phyloP scores from a whole-genome alignment of 352 stramenopile species.

The Lagenidium giganteum region DNA sequence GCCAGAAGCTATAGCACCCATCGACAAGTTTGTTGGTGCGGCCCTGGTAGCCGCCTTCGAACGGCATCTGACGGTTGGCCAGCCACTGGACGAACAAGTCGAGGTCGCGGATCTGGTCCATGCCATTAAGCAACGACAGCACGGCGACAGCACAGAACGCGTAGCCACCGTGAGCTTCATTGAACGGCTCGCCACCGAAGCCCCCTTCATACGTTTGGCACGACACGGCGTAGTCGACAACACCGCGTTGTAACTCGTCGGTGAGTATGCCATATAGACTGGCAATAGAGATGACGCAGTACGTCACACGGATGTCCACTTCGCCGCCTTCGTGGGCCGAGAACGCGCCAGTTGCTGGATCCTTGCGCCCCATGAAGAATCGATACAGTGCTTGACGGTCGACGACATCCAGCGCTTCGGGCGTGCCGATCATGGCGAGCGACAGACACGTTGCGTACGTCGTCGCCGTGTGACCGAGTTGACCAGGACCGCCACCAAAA shows the following conservation, averaged over 20 bases:
- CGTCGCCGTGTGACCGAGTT: conserved; percentile 84
- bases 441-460: conserved; percentile 95
- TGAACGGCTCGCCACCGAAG: conserved; percentile 87
- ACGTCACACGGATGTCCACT: conserved; percentile 96
- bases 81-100: conserved; percentile 86
- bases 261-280: conserved; percentile 92
- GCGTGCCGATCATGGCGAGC: conserved; percentile 90
- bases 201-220: conserved; percentile 99
- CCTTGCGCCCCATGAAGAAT: conserved; percentile 90
- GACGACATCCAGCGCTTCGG: conserved; percentile 68
- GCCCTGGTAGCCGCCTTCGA: conserved; percentile 90
- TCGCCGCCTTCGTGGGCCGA: conserved; percentile 97
- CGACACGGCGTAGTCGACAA: conserved; percentile 71
- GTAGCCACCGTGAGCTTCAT: conserved; percentile 99
- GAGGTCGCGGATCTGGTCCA: conserved; percentile 47
- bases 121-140: conserved; percentile 87
- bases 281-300: conserved; percentile 95
- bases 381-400: conserved; percentile 78
- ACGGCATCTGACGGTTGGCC: conserved; percentile 91
- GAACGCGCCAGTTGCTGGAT: conserved; percentile 85
- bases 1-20: conserved; percentile 99
- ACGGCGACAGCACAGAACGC: conserved; percentile 96
- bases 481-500: conserved; percentile 93
- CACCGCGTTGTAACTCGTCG: conserved; percentile 72
- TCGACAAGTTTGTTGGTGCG: conserved; percentile 99